Evolutionary conservation across 2,329 filamentous ascomycete genomes (phyloP), one percentile per base, ranked within the genome.

Genomic region (Juglanconis juglandina): DNA sequence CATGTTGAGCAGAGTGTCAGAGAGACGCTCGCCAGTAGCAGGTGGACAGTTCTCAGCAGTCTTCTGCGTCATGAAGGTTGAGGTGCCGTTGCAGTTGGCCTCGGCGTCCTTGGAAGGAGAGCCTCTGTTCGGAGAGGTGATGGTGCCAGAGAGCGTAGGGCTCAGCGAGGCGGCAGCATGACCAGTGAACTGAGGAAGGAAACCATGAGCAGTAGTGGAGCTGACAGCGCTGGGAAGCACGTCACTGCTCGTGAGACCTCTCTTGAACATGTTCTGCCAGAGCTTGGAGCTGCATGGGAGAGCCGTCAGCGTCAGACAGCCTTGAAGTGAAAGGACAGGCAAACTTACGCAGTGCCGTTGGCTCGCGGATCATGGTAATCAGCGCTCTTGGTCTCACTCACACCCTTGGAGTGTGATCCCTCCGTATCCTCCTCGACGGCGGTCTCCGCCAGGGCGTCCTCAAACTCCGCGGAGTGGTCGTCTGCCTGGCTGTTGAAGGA

Each of bases 131-230:
- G 63, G 63, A 8, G 66, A 66, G 17, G 14, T 41, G 49, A 63
- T 56, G 4, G 65, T 67, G 41, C 65, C 68, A 52, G 49, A 66
- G 13, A 70, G 39, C 5, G 68, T 65, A 1, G 70, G 69, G 42
- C 65, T 68, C 24, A 72, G 60, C 32, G 69, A 70, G 33, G 81
- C 80, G 9, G 81, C 79, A 30, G 81, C 81, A 66, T 83, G 73
- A 17, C 81, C 81, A 9, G 75, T 69, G 59, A 81, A 84, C 37
- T 82, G 79, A 14, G 81, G 82, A 50, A 85, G 70, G 48, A 80
- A 76, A n/a, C 81, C 82, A 34, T 79, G 81, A 7, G 79, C 82
- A 11, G 81, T 84, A 49, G 78, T 80, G 3, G 82, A 79, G 3
- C 81, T 82, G 52, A 85, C 71, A 9, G 81, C 73, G 53, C 81